A percentile compares a stretch with the other conserved stretches of the same genome.
phyloP scores from a whole-genome alignment of 2,329 filamentous ascomycete genomes.

The Tolypocladium nubicola region DNA sequence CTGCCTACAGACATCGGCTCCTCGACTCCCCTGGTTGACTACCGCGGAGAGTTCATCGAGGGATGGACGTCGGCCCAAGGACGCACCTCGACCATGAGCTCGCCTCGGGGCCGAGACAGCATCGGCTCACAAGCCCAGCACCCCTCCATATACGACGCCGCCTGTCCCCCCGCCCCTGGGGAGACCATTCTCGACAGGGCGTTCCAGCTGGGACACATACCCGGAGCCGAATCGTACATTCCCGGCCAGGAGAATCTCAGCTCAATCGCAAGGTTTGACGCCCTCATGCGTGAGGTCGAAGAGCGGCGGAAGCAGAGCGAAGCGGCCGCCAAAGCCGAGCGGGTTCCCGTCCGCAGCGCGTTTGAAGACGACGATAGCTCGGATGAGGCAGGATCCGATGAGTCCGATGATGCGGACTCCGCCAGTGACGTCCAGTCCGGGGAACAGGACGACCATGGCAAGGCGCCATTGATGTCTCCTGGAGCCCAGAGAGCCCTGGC shows the following conservation, averaged over 20 bases:
- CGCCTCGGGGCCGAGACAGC: constrained; percentile 45
- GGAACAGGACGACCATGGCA: constrained; percentile 15
- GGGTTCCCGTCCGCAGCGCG: constrained; percentile 31
- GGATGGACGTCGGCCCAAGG: constrained; percentile 52
- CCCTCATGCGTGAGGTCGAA: constrained; percentile 52
- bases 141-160: constrained; percentile 27
- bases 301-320: constrained; percentile 33
- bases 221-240: constrained; percentile 43
- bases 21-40: constrained; percentile 42
- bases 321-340: constrained; percentile 19
- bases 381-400: constrained; percentile 26
- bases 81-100: constrained; percentile 46
- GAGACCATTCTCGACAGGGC: constrained; percentile 59
- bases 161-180: constrained; percentile 41
- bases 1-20: constrained; percentile 47
- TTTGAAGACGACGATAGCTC: constrained; percentile 41
- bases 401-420: constrained; percentile 29
- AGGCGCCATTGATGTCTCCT: constrained; percentile 27
- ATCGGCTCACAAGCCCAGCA: constrained; percentile 38
- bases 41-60: constrained; percentile 46
- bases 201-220: constrained; percentile 52
- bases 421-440: constrained; percentile 28
- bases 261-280: constrained; percentile 55
- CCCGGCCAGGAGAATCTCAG: constrained; percentile 53
- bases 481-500: constrained; percentile 38